Evolutionary conservation across 495 filamentous ascomycete species (phyloP), one percentile per base, ranked within the genome.

Genomic region (Neurospora sublineolata): DNA sequence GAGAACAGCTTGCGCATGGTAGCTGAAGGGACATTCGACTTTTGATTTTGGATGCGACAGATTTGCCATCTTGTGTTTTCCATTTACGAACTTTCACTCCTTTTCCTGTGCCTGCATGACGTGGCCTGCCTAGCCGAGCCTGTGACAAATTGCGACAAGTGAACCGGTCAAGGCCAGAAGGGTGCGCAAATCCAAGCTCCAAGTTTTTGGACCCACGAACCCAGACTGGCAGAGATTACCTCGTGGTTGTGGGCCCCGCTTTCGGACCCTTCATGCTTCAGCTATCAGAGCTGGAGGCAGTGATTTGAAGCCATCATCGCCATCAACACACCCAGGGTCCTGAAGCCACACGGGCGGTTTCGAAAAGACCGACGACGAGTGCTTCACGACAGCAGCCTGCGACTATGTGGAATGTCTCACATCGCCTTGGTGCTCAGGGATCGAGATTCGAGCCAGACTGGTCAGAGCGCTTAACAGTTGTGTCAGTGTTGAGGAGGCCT

Each of bases 331-430:
- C 4, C 12, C 36, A 18, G 16, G 70, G 60, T 76, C 73, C 52
- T 73, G 67, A 16, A 72, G 42, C n/a, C 68, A 73, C n/a, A 52
- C 46, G n/a, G 68, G 23, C 37, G 67, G 46, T 68, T 70, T 75
- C 27, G 71, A 76, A 16, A 27, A 23, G 7, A 33, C 39, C 23
- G 44, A 74, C 71, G 9, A 60, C 52, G 6, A 33, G 52, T 27
- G 46, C 20, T 58, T 58, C 5, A 58, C 46, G 12, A 58, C 11
- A 14, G 4, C 20, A 7, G n/a, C 4, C 11, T 27, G 23, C 42
- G 5, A 23, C 4, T 12, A 30, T 23, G 20, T 27, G n/a, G 44
- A 52, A 52, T 58, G 23, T 30, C 5, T 58, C 46, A 58, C 46
- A 30, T 58, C 23, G 23, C n/a, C 23, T 58, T 7, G 23, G 20